These are phyloP conservation scores for Colletotrichum trifolii DNA, from an alignment of 2,329 filamentous ascomycete genomes.

Conservation along the genomic window DNA sequence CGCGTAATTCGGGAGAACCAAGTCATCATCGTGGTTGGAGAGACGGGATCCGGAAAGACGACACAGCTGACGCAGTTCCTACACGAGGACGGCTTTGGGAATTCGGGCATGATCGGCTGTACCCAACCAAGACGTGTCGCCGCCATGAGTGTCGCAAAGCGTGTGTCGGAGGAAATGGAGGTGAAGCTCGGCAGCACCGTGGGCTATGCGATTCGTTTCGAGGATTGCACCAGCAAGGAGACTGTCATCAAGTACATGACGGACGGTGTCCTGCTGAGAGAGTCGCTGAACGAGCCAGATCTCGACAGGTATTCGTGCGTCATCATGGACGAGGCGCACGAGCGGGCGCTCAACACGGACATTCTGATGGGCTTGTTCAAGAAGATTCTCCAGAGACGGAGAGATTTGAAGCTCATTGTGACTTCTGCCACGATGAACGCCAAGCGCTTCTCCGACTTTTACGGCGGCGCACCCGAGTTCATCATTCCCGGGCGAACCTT, in stretches of 20 bases:
- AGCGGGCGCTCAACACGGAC: constrained; percentile 95
- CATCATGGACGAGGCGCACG: constrained; percentile 99
- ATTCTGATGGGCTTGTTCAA: constrained; percentile 98
- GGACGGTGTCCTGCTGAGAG: constrained; percentile 91
- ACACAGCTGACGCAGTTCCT: constrained; percentile 97
- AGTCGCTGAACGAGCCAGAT: constrained; percentile 92
- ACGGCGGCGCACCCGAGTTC: constrained; percentile 95
- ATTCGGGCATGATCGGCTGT: constrained; percentile 90
- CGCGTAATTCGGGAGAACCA: constrained; percentile 96
- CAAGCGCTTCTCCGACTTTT: constrained; percentile 95
- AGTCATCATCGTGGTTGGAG: constrained; percentile 94
- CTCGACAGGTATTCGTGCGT: constrained; percentile 97
- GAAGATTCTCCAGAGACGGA: constrained; percentile 88
- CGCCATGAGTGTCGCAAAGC: constrained; percentile 98
- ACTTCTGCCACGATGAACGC: constrained; percentile 99
- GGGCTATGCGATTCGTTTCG: constrained; percentile 97
- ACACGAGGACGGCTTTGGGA: constrained; percentile 93
- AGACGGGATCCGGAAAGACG: constrained; percentile 97
- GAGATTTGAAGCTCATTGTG: constrained; percentile 95
- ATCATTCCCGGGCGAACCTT: constrained; percentile 96
- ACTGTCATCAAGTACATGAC: constrained; percentile 99
- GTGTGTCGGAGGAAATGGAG: constrained; percentile 98
- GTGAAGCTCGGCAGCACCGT: constrained; percentile 88
- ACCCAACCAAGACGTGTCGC: constrained; percentile 96
- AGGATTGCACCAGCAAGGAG: constrained; percentile 96